Base-by-base conservation (phyloP, 2,329 filamentous ascomycete species). In the Ascochyta viciae-villosae region DNA sequence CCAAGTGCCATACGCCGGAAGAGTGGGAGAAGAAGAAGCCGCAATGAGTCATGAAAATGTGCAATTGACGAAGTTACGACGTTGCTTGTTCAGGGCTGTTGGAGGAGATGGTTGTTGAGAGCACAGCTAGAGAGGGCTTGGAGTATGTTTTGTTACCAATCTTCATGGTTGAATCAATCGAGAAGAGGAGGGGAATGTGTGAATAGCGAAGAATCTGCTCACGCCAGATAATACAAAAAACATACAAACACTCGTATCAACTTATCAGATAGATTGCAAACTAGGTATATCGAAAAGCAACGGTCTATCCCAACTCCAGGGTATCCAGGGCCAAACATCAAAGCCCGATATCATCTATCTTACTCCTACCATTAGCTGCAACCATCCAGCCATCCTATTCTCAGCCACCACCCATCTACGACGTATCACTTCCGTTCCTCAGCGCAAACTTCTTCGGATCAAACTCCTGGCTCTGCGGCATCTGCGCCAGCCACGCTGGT, bases 1-100 rank as follows among this genome's bases (percentile, higher is more conserved):
- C 92, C 26, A 96, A 92, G 78, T 96, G 93, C 76, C 90, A 92
- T 80, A 97, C 93, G 8, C 91, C 91, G 0, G 91, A 92, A 69
- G 91, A 97, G 80, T 96, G 90, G 87, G 86, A 91, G 78, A 87
- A 85, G 76, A 85, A 89, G 76, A 82, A 84, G 60, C 71, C 66
- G 6, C 72, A 75, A 59, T 69, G 50, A 63, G 41, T 45, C 35
- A 45, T 24, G 35, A n/a, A 19, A 19, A 22, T 39, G 7, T 9
- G 23, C 26, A 10, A 5, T 23, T 31, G n/a, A 33, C 27, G 16
- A 43, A 8, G n/a, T 43, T 26, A 43, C 16, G 27, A 43, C 8
- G 6, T 3, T 4, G 3, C 12, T 5, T 31, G 10, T 5, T 4
- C 9, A 12, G 29, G 29, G 3, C 2, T 13, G 1, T 29, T 29